phyloP scores from a whole-genome alignment of 106 monocot genomes.

The Ottelia alismoides region DNA sequence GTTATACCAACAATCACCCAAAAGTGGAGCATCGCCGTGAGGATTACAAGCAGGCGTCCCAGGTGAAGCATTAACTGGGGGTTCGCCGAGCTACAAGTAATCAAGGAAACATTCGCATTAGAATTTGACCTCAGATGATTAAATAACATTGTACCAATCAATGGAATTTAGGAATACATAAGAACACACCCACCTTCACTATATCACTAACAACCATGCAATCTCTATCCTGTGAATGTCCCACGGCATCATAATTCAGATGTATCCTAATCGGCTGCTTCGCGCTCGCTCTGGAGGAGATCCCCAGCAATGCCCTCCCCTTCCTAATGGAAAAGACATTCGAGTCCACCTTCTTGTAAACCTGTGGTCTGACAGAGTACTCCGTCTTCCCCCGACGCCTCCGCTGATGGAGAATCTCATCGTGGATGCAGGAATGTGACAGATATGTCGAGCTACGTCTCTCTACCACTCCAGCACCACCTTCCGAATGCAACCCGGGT shows the following conservation, averaged over 20 bases:
- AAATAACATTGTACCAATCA: too few species aligned
- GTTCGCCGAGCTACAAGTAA: conserved; percentile 72
- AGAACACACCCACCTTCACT: conserved; percentile 57
- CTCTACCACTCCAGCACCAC: too few species aligned
- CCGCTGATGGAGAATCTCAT: conserved; percentile 81
- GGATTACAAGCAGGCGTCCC: conserved; percentile 58
- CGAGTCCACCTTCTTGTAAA: too few species aligned
- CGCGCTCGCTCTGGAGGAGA: conserved; percentile 31
- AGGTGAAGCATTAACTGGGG: conserved; percentile 28
- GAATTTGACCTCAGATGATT: too few species aligned
- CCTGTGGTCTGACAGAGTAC: conserved; percentile 85
- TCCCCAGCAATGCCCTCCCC: conserved; percentile 55
- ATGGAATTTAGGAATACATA: too few species aligned
- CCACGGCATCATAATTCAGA: conserved; percentile 97
- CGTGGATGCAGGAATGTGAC: conserved; percentile 95
- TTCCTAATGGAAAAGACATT: conserved; percentile 15
- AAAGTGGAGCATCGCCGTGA: conserved; percentile 71
- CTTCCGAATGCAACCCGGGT: too few species aligned
- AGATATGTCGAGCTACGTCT: conserved; percentile 36
- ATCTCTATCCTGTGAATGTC: conserved; percentile 81
- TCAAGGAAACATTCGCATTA: too few species aligned
- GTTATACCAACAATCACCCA: conserved; percentile 93
- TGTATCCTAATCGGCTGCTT: conserved; percentile 84
- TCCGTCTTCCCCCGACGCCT: conserved; percentile 65
- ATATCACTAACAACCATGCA: conserved; percentile 68